These are phyloP conservation scores for Talaromyces atroroseus DNA, from an alignment of 2,329 filamentous ascomycete species.

Conservation along the genomic window DNA sequence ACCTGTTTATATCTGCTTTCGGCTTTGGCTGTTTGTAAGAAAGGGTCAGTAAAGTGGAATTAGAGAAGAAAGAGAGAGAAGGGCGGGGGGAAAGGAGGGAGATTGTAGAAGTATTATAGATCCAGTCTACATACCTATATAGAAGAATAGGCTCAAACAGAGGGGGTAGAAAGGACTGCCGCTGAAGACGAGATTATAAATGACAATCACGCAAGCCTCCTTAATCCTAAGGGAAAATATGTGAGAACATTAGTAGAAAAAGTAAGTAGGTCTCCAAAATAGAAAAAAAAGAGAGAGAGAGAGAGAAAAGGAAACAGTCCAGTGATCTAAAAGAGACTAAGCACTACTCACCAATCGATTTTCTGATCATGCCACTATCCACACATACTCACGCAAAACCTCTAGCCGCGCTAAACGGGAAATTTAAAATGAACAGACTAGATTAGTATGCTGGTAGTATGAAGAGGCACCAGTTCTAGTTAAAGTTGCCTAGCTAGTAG, in stretches of 20 bases:
- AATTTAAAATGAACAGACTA: background rate
- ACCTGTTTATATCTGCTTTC: background rate
- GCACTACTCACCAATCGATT: background rate
- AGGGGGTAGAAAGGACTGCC: background rate
- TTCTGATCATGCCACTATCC: background rate
- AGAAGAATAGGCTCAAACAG: background rate
- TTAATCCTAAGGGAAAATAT: background rate
- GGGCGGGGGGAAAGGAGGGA: no score
- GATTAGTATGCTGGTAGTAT: background rate
- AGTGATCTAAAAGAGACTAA: no score
- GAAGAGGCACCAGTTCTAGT: background rate
- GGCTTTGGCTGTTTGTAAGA: background rate
- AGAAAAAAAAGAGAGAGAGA: no score
- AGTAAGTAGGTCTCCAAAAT: background rate
- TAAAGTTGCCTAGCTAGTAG: background rate
- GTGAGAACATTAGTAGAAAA: no score
- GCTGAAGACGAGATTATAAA: background rate
- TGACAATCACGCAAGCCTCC: background rate
- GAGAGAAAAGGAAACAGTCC: no score
- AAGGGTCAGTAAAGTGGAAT: slow-evolving; percentile 11
- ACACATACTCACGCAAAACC: background rate
- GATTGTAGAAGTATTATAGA: background rate
- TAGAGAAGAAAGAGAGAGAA: background rate
- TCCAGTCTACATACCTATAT: background rate
- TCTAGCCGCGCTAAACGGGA: slow-evolving; percentile 2